phyloP scores from a whole-genome alignment of 306 rosid genomes.

The Vigna angularis region DNA sequence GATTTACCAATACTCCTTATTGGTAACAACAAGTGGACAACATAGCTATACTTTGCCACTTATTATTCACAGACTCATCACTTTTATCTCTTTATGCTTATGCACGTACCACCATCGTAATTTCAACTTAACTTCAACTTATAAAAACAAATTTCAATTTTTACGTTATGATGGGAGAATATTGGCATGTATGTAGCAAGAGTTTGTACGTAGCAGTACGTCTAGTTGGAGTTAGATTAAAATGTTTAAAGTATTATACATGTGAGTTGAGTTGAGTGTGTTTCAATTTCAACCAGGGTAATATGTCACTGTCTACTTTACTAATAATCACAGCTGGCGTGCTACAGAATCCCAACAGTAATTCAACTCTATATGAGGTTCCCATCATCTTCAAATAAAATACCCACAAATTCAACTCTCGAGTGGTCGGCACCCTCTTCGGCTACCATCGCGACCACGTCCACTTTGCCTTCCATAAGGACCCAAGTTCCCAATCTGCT shows the following conservation, averaged over 20 bases:
- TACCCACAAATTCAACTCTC: too few relatives aligned
- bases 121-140: too few relatives aligned
- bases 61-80: neutral
- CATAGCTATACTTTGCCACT: neutral
- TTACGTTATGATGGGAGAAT: too few relatives aligned
- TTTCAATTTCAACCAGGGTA: neutral
- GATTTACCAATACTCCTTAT: too few relatives aligned
- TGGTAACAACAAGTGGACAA: slow-evolving; percentile 30
- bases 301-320: slow-evolving; percentile 14
- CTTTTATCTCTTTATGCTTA: neutral
- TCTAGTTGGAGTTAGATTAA: neutral
- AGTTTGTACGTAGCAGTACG: too few relatives aligned
- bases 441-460: too few relatives aligned
- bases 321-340: slow-evolving; percentile 13
- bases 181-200: too few relatives aligned
- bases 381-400: neutral
- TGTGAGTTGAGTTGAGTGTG: neutral
- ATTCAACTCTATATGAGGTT: neutral
- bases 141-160: too few relatives aligned
- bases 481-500: too few relatives aligned
- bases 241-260: neutral
- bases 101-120: neutral
- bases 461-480: too few relatives aligned
- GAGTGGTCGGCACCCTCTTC: too few relatives aligned
- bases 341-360: neutral